A percentile compares a stretch with the other conserved stretches of the same genome.
Conservation (phyloP, 2,329 filamentous ascomycete genomes). For the Ambrosiella xylebori region DNA sequence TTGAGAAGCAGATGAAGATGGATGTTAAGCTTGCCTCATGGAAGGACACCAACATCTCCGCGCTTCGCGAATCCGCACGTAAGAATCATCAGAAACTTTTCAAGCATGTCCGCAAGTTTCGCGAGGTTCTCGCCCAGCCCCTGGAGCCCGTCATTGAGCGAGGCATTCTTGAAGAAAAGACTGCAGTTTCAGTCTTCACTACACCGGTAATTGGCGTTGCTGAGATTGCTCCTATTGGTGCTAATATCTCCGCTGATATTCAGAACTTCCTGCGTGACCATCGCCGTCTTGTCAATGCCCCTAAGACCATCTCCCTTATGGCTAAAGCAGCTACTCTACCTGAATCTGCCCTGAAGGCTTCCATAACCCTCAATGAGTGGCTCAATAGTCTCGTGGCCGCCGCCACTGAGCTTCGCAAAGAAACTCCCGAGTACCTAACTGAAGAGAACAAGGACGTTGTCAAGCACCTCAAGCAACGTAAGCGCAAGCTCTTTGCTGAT, state of each 20-base stretch:
- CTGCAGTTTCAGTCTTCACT: constrained; percentile 13
- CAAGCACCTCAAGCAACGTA: constrained; percentile 79
- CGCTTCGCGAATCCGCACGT: constrained; percentile 72
- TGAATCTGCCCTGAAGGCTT: constrained; percentile 34
- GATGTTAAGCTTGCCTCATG: constrained; percentile 88
- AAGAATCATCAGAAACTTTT: constrained; percentile 86
- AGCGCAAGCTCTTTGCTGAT: constrained; percentile 79
- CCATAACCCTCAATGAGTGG: constrained; percentile 47
- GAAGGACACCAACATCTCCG: constrained; percentile 93
- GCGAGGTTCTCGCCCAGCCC: constrained; percentile 58
- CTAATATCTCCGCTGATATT: not conserved
- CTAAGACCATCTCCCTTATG: constrained; percentile 61
- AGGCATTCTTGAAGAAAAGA: constrained; percentile 37
- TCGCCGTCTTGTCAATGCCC: constrained; percentile 53
- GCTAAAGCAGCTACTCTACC: constrained; percentile 38
- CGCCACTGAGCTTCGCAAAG: constrained; percentile 56
- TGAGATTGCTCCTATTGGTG: constrained; percentile 4
- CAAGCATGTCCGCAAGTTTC: constrained; percentile 79
- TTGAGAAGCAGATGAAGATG: constrained; percentile 90
- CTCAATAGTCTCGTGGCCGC: constrained; percentile 42
- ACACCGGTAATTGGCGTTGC: constrained; percentile 6
- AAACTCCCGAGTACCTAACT: constrained; percentile 63
- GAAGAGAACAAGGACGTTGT: constrained; percentile 73
- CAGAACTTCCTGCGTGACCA: constrained; percentile 23
- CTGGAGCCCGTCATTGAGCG: constrained; percentile 46